Evolutionary conservation across 768 basidiomycete species (phyloP).

Genomic region (Porphyrellus cyaneotinctus): DNA sequence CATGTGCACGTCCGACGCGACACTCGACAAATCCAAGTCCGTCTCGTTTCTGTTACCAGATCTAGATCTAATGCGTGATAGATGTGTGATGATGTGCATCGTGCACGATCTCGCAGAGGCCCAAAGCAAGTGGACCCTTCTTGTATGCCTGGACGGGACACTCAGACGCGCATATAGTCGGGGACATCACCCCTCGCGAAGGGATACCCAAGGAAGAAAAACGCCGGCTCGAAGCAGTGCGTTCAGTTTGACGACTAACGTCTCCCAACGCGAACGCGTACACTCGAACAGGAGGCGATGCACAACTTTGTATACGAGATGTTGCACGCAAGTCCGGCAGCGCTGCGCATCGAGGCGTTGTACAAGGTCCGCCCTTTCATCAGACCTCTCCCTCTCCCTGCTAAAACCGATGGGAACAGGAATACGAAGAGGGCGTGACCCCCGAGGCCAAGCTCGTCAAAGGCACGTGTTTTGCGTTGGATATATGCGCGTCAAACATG

Average conservation of each 20-base stretch:
- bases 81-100: slow-evolving; percentile 84
- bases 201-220: slow-evolving; percentile 83
- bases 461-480: too few species aligned
- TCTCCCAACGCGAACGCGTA: background rate
- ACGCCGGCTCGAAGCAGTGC: slow-evolving; percentile 63
- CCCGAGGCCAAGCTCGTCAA: slow-evolving; percentile 84
- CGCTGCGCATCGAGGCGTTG: slow-evolving; percentile 59
- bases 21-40: slow-evolving; percentile 70
- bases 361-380: slow-evolving; percentile 50
- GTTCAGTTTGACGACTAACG: slow-evolving; percentile 9
- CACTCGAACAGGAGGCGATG: slow-evolving; percentile 69
- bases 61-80: background rate
- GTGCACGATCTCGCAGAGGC: slow-evolving; percentile 98
- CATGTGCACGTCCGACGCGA: slow-evolving; percentile 76
- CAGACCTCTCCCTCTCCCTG: too few species aligned
- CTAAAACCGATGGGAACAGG: slow-evolving; percentile 38
- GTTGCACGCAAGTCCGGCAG: slow-evolving; percentile 72
- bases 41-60: slow-evolving; percentile 12
- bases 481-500: background rate
- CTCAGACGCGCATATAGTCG: slow-evolving; percentile 48
- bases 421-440: slow-evolving; percentile 76
- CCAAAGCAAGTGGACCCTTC: slow-evolving; percentile 48
- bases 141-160: background rate
- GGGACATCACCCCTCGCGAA: slow-evolving; percentile 90
- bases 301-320: slow-evolving; percentile 84